Percentiles rank a stretch among this genome's conserved stretches.
These are phyloP conservation scores for Evernia prunastri DNA, from an alignment of 495 filamentous ascomycete species.

Conservation along the genomic window DNA sequence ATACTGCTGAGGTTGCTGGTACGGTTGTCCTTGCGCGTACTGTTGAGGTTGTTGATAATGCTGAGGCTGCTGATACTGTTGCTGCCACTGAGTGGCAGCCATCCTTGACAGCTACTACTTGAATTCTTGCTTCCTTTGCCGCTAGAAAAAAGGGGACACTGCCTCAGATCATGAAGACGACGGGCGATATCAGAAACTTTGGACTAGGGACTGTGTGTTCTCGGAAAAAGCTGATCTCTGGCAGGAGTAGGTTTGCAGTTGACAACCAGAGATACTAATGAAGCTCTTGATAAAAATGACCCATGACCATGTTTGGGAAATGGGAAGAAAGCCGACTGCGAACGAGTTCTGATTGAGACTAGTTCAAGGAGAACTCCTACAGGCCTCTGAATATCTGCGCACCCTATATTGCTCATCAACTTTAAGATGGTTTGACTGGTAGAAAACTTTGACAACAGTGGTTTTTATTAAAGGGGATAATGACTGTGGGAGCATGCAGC, in stretches of 20 bases:
- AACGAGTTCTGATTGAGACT: neutral
- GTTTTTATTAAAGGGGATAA: neutral
- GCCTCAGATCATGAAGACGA: neutral
- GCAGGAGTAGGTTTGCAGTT: neutral
- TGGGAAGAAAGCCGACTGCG: neutral
- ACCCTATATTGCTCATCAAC: neutral
- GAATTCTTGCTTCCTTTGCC: neutral
- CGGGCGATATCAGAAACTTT: neutral
- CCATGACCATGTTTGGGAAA: neutral
- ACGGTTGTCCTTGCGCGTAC: constrained; percentile 17
- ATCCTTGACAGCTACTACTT: neutral
- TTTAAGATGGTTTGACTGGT: neutral
- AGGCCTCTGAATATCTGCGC: neutral
- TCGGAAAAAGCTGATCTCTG: neutral
- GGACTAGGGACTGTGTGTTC: neutral
- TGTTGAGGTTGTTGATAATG: constrained; percentile 13
- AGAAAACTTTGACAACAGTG: neutral
- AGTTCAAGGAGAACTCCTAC: neutral
- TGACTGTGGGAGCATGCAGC: neutral
- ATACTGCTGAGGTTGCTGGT: constrained; percentile 23
- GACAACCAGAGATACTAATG: neutral
- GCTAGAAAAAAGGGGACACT: neutral
- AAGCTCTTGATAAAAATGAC: neutral
- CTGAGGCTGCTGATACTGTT: constrained; percentile 16
- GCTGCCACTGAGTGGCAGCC: constrained; percentile 15